These are phyloP conservation scores for Sicyos edulis DNA, from an alignment of 306 rosid species.

Conservation along the genomic window DNA sequence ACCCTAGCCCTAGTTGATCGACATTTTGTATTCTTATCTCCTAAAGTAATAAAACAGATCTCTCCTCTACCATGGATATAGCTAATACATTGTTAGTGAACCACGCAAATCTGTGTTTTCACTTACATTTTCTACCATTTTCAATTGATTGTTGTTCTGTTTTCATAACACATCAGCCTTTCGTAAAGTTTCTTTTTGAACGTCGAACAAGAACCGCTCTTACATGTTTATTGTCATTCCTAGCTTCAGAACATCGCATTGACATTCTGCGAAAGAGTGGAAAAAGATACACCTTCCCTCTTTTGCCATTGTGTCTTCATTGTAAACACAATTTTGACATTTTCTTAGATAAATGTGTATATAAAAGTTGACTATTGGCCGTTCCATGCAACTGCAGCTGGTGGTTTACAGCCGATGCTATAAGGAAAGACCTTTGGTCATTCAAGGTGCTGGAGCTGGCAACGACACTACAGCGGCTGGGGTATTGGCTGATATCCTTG, in stretches of 20 bases:
- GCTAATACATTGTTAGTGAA: no score
- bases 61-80: no score
- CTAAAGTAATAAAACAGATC: no score
- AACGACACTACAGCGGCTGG: constrained; percentile 93
- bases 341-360: background rate
- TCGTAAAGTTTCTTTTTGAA: no score
- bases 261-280: background rate
- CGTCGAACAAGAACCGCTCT: background rate
- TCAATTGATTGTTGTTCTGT: no score
- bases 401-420: constrained; percentile 81
- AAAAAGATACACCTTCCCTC: background rate
- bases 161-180: no score
- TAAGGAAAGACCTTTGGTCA: constrained; percentile 62
- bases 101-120: no score
- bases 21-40: no score
- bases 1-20: no score
- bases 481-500: constrained; percentile 89
- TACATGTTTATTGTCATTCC: background rate
- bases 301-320: background rate
- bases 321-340: background rate
- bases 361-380: background rate
- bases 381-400: constrained; percentile 49
- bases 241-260: background rate
- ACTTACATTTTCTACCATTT: no score
- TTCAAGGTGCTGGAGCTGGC: constrained; percentile 99